These are phyloP conservation scores for Coemansia sp. DNA, from an alignment of 192 early-diverging fungal genomes.

Conservation along the genomic window DNA sequence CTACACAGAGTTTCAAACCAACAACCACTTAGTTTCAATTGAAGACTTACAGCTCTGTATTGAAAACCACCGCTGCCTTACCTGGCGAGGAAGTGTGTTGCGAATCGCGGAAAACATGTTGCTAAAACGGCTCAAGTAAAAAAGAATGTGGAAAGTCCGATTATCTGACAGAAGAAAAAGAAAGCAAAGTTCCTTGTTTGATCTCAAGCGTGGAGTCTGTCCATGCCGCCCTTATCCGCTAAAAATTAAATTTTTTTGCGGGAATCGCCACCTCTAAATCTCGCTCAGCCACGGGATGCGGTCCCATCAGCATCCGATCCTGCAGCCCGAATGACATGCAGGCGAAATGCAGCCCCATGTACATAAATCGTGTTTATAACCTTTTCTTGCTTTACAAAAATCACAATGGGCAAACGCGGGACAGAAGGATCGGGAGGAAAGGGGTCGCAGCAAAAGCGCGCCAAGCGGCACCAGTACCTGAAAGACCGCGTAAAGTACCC, in stretches of 20 bases:
- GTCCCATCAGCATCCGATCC: conserved; percentile 3
- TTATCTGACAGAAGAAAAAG: neutral
- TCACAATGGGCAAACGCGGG: conserved; percentile 30
- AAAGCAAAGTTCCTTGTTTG: neutral
- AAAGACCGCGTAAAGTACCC: conserved; percentile 43
- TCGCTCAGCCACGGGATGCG: conserved; percentile 1
- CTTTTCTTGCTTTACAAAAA: neutral
- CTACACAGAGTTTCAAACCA: conserved; percentile 22
- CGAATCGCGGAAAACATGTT: conserved; percentile 45
- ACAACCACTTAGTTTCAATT: neutral
- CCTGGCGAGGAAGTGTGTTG: conserved; percentile 38
- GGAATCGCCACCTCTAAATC: neutral
- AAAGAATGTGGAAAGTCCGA: neutral
- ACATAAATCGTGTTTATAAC: neutral
- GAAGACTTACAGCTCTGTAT: too few species aligned
- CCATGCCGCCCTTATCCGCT: neutral
- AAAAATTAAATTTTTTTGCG: neutral
- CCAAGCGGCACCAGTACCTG: conserved; percentile 42
- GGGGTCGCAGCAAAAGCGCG: conserved; percentile 37
- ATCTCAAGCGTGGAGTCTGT: neutral
- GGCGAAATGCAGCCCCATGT: neutral
- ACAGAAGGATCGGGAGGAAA: conserved; percentile 26
- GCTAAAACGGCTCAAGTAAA: neutral
- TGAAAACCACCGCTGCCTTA: conserved; percentile 7
- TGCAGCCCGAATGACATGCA: neutral